Conservation (phyloP, 2,329 filamentous ascomycete species). For the Trichophyton verrucosum region DNA sequence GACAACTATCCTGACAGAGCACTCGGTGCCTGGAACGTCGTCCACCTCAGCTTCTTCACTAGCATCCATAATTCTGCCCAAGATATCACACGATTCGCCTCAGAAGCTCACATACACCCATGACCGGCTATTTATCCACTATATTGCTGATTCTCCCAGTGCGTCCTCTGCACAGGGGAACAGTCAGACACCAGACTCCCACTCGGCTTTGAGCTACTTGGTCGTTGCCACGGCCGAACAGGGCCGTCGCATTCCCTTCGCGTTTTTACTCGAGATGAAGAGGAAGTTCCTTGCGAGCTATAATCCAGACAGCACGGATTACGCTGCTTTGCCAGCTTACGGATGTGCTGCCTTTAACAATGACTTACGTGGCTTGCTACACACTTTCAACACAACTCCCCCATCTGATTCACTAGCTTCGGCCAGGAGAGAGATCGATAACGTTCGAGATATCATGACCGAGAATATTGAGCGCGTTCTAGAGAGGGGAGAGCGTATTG, state of each 20-base stretch:
- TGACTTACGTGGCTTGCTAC: conserved; percentile 63
- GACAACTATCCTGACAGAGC: conserved; percentile 84
- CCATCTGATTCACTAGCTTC: conserved; percentile 70
- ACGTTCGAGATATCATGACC: conserved; percentile 85
- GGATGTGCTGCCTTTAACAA: conserved; percentile 80
- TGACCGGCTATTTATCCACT: conserved; percentile 86
- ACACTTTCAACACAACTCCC: conserved; percentile 69
- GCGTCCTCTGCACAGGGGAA: conserved; percentile 34
- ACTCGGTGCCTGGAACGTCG: conserved; percentile 72
- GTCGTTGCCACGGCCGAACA: conserved; percentile 72
- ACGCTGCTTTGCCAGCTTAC: conserved; percentile 68
- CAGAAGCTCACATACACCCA: conserved; percentile 94
- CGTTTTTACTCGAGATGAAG: conserved; percentile 82
- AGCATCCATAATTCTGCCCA: conserved; percentile 86
- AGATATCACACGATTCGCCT: conserved; percentile 67
- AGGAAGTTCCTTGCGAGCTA: conserved; percentile 69
- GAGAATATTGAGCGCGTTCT: conserved; percentile 84
- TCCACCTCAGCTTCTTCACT: conserved; percentile 78
- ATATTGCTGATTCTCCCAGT: conserved; percentile 74
- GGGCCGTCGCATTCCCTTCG: conserved; percentile 81
- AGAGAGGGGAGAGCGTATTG: conserved; percentile 84
- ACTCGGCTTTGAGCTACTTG: conserved; percentile 80
- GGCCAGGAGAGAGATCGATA: conserved; percentile 82
- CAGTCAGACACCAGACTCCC: conserved; percentile 40
- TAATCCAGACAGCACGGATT: conserved; percentile 55